These are phyloP conservation scores for Gossypium ekmanianum DNA, from an alignment of 345 rosid species.

Conservation along the genomic window DNA sequence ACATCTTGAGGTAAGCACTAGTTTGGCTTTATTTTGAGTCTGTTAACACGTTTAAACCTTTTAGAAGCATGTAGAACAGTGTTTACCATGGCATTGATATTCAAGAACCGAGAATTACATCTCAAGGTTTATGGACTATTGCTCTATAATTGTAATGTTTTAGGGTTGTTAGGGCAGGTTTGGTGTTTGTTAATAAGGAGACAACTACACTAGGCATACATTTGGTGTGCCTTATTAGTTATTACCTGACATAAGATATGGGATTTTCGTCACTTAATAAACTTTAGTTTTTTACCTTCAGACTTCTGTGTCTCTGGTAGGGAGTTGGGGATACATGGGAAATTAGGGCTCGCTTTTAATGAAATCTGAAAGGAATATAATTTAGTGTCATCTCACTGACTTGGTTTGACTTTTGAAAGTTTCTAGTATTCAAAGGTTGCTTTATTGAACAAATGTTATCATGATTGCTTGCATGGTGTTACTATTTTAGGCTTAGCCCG, in stretches of 20 bases:
- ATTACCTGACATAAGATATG: not conserved
- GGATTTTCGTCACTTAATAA: not conserved
- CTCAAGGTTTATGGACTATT: not conserved
- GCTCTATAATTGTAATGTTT: not conserved
- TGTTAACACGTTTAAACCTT: not conserved
- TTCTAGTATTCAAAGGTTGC: not conserved
- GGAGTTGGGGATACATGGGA: slow-evolving; percentile 2
- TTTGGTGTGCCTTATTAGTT: slow-evolving; percentile 2
- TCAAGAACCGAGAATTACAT: not conserved
- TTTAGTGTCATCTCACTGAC: not conserved
- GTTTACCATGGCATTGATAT: not conserved
- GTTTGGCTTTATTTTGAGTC: not conserved
- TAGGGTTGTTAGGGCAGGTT: not conserved
- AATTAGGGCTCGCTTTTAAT: not conserved
- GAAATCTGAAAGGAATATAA: not conserved
- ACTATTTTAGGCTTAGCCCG: not conserved
- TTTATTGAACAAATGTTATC: not conserved
- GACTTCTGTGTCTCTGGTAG: not conserved
- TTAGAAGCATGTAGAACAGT: not conserved
- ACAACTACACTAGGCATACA: not conserved
- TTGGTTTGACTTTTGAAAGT: not conserved
- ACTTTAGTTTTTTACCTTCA: not conserved
- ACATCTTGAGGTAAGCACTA: slow-evolving; percentile 72
- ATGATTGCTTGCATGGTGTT: not conserved
- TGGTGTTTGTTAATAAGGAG: not conserved